Evolutionary conservation across 2,329 filamentous ascomycete genomes (phyloP).

Genomic region (Paecilomyces dactylethromorphus): DNA sequence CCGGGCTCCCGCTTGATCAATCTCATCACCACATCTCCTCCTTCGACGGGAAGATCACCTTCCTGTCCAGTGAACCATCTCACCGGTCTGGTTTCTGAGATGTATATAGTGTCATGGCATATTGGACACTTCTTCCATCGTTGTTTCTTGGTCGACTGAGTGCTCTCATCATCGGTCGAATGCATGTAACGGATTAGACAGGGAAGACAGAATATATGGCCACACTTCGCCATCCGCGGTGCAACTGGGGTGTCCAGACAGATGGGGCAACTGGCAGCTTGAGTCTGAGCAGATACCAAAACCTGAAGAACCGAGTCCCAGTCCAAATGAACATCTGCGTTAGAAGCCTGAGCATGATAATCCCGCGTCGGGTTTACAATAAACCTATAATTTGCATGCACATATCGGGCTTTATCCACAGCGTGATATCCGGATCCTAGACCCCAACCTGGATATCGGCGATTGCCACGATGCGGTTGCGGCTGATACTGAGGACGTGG

Average conservation of each 20-base stretch:
- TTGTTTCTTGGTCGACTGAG: constrained; percentile 59
- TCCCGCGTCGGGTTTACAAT: constrained; percentile 77
- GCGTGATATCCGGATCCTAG: constrained; percentile 84
- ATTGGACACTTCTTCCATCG: constrained; percentile 95
- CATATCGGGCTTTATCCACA: constrained; percentile 81
- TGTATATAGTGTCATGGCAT: constrained; percentile 87
- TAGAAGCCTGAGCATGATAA: constrained; percentile 72
- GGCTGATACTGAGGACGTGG: constrained; percentile 57
- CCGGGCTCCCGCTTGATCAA: constrained; percentile 73
- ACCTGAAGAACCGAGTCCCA: constrained; percentile 90
- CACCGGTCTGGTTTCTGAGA: constrained; percentile 83
- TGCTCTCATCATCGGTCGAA: constrained; percentile 65
- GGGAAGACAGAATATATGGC: constrained; percentile 92
- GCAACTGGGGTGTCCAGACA: constrained; percentile 89
- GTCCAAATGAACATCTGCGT: constrained; percentile 83
- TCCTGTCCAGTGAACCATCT: constrained; percentile 90
- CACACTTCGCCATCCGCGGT: constrained; percentile 92
- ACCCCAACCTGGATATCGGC: constrained; percentile 73
- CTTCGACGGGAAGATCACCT: constrained; percentile 68
- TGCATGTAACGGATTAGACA: constrained; percentile 96
- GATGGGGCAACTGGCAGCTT: constrained; percentile 84
- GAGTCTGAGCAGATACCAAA: constrained; percentile 81
- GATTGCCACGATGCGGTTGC: constrained; percentile 54
- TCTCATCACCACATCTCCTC: constrained; percentile 82
- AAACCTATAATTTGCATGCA: constrained; percentile 97